These are phyloP conservation scores for Coemansia pectinata DNA, from an alignment of 192 early-diverging fungal genomes.

Conservation along the genomic window DNA sequence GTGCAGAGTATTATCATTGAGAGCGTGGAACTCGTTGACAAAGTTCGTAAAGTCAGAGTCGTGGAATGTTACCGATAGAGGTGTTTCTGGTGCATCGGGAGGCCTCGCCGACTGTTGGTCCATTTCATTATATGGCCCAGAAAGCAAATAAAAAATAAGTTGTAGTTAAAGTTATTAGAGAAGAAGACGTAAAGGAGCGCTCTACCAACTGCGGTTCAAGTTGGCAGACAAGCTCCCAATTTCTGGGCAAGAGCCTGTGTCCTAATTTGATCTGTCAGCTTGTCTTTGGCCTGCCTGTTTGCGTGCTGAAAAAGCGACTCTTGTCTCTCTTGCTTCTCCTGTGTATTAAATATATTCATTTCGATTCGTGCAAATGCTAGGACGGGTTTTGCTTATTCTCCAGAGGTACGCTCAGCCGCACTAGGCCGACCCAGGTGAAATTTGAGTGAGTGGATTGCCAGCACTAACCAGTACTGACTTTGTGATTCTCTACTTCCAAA, in stretches of 20 bases:
- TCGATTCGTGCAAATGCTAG: slow-evolving; percentile 13
- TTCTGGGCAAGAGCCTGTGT: slow-evolving; percentile 37
- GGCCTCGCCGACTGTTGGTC: slow-evolving; percentile 18
- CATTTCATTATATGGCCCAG: slow-evolving; percentile 37
- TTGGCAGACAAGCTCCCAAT: slow-evolving; percentile 63
- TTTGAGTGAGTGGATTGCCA: background rate
- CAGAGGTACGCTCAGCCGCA: slow-evolving; percentile 32
- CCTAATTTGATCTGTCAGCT: slow-evolving; percentile 62
- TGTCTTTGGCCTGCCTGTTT: background rate
- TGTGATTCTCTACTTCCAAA: background rate
- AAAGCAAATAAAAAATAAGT: background rate
- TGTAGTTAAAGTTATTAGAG: too few relatives aligned
- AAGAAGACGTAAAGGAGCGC: background rate
- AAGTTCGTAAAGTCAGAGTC: slow-evolving; percentile 27
- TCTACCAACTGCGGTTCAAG: background rate
- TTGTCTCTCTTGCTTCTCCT: background rate
- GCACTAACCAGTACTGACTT: background rate
- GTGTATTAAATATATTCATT: background rate
- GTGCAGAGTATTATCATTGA: background rate
- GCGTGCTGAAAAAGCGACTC: background rate
- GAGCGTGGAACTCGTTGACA: slow-evolving; percentile 17
- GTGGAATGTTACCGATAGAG: slow-evolving; percentile 34
- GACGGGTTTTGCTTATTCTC: slow-evolving; percentile 19
- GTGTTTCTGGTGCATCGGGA: slow-evolving; percentile 10
- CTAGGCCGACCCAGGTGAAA: background rate